Base-by-base conservation (phyloP, 2,329 filamentous ascomycete genomes). In the Colletotrichum agaves region DNA sequence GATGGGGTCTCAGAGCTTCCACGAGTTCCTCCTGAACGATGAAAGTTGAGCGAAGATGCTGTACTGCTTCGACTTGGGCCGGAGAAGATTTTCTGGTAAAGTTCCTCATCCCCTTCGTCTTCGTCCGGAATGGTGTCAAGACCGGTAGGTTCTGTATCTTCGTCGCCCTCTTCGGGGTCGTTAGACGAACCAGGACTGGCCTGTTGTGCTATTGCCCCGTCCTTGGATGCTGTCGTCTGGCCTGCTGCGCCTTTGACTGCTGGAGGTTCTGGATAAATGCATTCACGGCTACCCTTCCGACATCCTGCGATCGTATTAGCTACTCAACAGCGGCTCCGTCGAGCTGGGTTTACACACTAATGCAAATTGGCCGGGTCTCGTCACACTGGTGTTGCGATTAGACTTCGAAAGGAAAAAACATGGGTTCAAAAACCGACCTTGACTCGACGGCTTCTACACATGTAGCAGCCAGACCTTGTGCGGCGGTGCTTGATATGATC, bases 391-490 rank as follows among this genome's bases (percentile, higher is more conserved):
- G 47, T n/a, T 31, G 12, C 61, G 69, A 46, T 73, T 68, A 74
- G 66, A 46, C 53, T 8, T 56, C 35, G 44, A 15, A 59, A 4
- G 41, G 41, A 44, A 57, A 17, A 44, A 44, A 17, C 13, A 12
- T 23, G 47, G 23, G 37, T 44, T 43, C n/a, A 15, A 19, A 13
- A 57, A 56, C 75, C 71, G 82, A 90, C 89, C 85, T 91, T 98
- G 58, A 98, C 94, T 78, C 96, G 88, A 72, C 96, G 88, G 74
- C 90, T 91, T 67, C 96, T 88, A 79, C 96, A 99, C 52, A 94
- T 98, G 71, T 85, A 98, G 81, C 96, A 99, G 31, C 96, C 96
- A 71, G 94, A 98, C 73, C 96, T 87, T 47, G 96, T 98, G 72
- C 96, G 89, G 69, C 94, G 91, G 78, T 98, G 95, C 79, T 98